Conservation (phyloP, 495 filamentous ascomycete genomes). For the Neurospora sp. region DNA sequence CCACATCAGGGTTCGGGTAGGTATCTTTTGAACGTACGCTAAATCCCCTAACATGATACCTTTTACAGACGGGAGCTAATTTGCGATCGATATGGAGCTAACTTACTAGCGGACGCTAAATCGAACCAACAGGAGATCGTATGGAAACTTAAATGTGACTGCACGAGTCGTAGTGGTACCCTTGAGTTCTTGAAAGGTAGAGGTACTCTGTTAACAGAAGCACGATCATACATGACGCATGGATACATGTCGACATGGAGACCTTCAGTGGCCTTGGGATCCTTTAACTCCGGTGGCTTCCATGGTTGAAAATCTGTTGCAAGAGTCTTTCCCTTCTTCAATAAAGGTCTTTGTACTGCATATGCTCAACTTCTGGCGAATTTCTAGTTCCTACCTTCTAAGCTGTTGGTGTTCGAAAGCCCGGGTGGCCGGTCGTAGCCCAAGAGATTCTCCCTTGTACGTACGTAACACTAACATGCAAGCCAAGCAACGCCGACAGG, state of each 20-base stretch:
- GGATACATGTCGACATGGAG: neutral
- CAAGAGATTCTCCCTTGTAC: neutral
- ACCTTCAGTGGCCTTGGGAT: neutral
- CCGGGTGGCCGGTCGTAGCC: neutral
- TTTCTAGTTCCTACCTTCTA: neutral
- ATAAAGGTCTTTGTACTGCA: neutral
- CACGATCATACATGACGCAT: neutral
- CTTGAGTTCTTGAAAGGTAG: neutral
- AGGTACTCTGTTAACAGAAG: neutral
- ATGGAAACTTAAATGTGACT: neutral
- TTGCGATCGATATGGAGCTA: neutral
- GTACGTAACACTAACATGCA: neutral
- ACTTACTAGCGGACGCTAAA: neutral
- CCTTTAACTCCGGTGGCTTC: neutral
- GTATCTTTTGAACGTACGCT: neutral
- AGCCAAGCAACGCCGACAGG: neutral
- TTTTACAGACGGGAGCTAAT: conserved; percentile 1
- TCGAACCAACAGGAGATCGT: neutral
- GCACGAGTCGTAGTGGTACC: neutral
- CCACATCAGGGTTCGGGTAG: neutral
- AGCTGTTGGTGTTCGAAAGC: neutral
- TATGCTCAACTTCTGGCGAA: neutral
- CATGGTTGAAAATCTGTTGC: neutral
- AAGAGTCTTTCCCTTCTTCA: neutral
- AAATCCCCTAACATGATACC: neutral